phyloP scores from a whole-genome alignment of 176 grass and related monocot species.

The Chrysopogon serrulatus region DNA sequence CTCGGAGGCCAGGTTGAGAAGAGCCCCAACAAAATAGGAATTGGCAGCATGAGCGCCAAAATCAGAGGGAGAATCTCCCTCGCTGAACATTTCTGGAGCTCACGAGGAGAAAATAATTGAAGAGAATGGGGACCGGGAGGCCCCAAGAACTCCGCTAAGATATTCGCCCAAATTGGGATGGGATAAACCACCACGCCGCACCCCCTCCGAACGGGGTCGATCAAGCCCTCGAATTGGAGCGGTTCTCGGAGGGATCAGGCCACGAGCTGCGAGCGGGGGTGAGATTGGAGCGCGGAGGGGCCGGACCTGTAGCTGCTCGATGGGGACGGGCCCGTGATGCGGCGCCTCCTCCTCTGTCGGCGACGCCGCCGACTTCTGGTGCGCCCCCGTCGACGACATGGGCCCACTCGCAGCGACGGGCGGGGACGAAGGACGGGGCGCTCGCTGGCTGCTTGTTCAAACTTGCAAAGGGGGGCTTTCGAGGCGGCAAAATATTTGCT shows the following conservation, averaged over 20 bases:
- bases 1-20: not conserved
- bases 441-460: not conserved
- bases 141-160: not conserved
- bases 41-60: not conserved
- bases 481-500: slow-evolving; percentile 29
- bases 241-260: not conserved
- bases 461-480: no score
- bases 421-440: no score
- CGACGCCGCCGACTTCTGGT: slow-evolving; percentile 24
- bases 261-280: not conserved
- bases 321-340: slow-evolving; percentile 39
- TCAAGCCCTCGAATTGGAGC: not conserved
- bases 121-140: not conserved
- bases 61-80: not conserved
- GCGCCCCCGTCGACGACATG: slow-evolving; percentile 29
- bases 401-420: slow-evolving; percentile 26
- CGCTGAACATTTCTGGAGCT: not conserved
- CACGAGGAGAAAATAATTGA: not conserved
- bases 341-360: slow-evolving; percentile 12
- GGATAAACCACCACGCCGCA: not conserved
- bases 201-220: not conserved
- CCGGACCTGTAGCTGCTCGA: slow-evolving; percentile 61
- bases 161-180: not conserved
- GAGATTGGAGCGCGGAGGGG: not conserved
- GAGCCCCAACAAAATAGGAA: not conserved